Evolutionary conservation across 148 eudicot species (phyloP).

Genomic region (Persicaria tinctoria): DNA sequence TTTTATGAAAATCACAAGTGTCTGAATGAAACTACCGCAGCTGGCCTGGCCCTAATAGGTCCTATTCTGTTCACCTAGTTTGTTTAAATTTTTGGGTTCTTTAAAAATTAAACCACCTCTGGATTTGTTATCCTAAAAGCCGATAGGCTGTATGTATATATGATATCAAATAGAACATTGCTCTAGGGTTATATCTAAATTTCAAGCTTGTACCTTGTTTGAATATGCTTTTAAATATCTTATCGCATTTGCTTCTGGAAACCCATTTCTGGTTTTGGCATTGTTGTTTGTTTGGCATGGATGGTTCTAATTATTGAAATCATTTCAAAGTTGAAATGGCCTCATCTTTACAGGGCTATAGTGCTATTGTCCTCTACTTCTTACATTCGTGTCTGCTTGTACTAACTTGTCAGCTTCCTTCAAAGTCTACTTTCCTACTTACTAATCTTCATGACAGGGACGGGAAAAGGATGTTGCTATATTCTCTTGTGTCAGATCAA

Average conservation of each 20-base stretch:
- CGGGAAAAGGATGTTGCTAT: constrained; percentile 97
- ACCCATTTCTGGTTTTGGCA: too few species aligned
- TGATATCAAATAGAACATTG: not conserved
- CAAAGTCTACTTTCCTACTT: not conserved
- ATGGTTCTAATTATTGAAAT: not conserved
- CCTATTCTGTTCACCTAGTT: not conserved
- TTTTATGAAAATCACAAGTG: not conserved
- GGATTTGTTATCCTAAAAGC: not conserved
- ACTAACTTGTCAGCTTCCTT: not conserved
- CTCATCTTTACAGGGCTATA: not conserved
- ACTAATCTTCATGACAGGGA: constrained; percentile 43
- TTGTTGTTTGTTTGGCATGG: not conserved
- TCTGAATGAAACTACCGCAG: not conserved
- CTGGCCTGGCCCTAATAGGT: not conserved
- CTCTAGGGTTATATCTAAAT: not conserved
- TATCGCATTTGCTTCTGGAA: too few species aligned
- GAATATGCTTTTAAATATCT: not conserved
- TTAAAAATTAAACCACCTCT: not conserved
- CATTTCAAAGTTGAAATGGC: too few species aligned
- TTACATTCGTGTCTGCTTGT: not conserved
- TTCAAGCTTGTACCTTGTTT: not conserved
- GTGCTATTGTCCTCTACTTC: not conserved
- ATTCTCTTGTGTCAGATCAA: constrained; percentile 92
- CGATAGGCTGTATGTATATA: not conserved
- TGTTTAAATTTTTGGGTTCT: not conserved